phyloP scores from a whole-genome alignment of 345 rosid species.

The Hibiscus trionum region DNA sequence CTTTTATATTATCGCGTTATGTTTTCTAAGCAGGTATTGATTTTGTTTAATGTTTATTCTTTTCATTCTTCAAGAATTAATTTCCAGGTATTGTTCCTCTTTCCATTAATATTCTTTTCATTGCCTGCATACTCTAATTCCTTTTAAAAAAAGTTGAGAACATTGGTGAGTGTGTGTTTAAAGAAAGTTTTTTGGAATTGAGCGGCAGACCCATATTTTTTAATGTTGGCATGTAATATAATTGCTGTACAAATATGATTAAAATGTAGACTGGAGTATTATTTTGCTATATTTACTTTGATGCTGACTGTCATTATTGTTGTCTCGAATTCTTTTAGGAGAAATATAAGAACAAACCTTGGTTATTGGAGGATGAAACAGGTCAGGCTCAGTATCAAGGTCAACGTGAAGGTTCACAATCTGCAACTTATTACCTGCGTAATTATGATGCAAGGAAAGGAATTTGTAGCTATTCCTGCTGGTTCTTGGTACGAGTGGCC shows the following conservation, averaged over 20 bases:
- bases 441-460: constrained; percentile 79
- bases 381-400: constrained; percentile 91
- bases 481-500: constrained; percentile 62
- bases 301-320: not conserved
- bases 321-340: constrained; percentile 40
- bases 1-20: not conserved
- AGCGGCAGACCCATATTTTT: no score
- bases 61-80: no score
- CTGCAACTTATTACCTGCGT: constrained; percentile 86
- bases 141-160: no score
- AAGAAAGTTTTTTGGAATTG: no score
- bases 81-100: no score
- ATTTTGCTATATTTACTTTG: not conserved
- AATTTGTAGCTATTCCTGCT: constrained; percentile 85
- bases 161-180: no score
- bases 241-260: no score
- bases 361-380: constrained; percentile 95
- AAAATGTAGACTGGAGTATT: no score
- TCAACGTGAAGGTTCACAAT: constrained; percentile 92
- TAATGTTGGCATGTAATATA: no score
- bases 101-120: no score
- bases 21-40: not conserved
- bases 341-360: constrained; percentile 87
- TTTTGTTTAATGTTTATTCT: not conserved
- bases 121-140: no score